A percentile compares a stretch with the other conserved stretches of the same genome.
Conservation (phyloP, 2,329 filamentous ascomycete species). For the Fusarium mangiferae region DNA sequence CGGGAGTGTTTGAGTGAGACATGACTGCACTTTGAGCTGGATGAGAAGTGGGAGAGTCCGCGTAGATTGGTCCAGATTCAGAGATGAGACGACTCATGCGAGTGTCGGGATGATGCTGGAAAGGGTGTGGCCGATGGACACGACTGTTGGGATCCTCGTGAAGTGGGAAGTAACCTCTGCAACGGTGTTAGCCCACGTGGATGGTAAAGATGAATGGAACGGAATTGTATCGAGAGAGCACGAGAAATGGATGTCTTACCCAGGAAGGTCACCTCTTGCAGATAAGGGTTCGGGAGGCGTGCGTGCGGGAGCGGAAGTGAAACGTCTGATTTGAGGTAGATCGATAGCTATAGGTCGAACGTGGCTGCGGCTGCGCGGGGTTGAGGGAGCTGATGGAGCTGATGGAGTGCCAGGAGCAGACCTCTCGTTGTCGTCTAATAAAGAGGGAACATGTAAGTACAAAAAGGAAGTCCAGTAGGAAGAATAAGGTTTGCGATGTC, state of each 20-base stretch:
- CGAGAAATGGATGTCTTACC: conserved; percentile 55
- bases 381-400: conserved; percentile 23
- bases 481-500: not conserved
- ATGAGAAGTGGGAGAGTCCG: conserved; percentile 44
- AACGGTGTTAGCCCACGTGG: conserved; percentile 5
- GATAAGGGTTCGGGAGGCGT: conserved; percentile 63
- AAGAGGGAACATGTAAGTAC: conserved; percentile 17
- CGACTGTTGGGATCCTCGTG: conserved; percentile 64
- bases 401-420: conserved; percentile 30
- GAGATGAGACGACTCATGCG: conserved; percentile 52
- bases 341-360: conserved; percentile 66
- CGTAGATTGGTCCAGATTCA: conserved; percentile 44
- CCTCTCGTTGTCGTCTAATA: conserved; percentile 33
- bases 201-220: not conserved
- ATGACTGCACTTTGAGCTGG: conserved; percentile 37
- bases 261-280: conserved; percentile 67
- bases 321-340: conserved; percentile 55
- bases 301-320: conserved; percentile 53
- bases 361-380: conserved; percentile 35
- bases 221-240: not conserved
- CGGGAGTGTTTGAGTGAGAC: conserved; percentile 53
- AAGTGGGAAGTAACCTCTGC: conserved; percentile 69
- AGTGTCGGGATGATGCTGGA: conserved; percentile 53
- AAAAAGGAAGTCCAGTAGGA: not conserved
- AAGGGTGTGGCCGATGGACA: conserved; percentile 63